A percentile compares a stretch with the other conserved stretches of the same genome.
These are phyloP conservation scores for Mollisia scopiformis DNA, from an alignment of 2,329 filamentous ascomycete genomes.

Conservation along the genomic window DNA sequence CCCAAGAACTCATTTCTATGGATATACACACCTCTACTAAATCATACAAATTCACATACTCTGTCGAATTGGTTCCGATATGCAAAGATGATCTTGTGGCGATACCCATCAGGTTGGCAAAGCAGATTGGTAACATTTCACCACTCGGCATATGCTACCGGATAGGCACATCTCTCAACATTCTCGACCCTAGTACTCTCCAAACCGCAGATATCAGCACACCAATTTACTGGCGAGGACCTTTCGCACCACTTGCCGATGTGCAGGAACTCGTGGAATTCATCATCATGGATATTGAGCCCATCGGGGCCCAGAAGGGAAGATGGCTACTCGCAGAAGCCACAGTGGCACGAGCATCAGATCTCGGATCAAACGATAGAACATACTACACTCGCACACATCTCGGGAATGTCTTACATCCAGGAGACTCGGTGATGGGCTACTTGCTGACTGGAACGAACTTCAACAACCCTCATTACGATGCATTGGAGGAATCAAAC, in stretches of 20 bases:
- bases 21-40: conserved; percentile 89
- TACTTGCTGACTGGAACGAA: conserved; percentile 88
- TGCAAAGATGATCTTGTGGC: conserved; percentile 98
- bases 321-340: conserved; percentile 85
- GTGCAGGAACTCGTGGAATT: conserved; percentile 88
- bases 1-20: conserved; percentile 91
- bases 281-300: conserved; percentile 92
- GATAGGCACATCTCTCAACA: conserved; percentile 86
- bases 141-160: conserved; percentile 85
- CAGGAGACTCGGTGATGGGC: conserved; percentile 93
- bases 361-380: conserved; percentile 83
- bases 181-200: conserved; percentile 88
- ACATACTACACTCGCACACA: conserved; percentile 93
- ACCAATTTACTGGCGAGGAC: conserved; percentile 86
- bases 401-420: conserved; percentile 80
- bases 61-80: conserved; percentile 86
- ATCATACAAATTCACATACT: conserved; percentile 94
- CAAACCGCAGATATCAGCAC: conserved; percentile 86
- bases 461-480: conserved; percentile 88
- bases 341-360: conserved; percentile 83
- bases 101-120: conserved; percentile 85
- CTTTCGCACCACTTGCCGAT: conserved; percentile 83
- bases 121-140: conserved; percentile 83
- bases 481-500: conserved; percentile 77
- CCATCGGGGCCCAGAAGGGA: conserved; percentile 73